These are phyloP conservation scores for Chenopodium album DNA, from an alignment of 148 eudicot species.

Conservation along the genomic window DNA sequence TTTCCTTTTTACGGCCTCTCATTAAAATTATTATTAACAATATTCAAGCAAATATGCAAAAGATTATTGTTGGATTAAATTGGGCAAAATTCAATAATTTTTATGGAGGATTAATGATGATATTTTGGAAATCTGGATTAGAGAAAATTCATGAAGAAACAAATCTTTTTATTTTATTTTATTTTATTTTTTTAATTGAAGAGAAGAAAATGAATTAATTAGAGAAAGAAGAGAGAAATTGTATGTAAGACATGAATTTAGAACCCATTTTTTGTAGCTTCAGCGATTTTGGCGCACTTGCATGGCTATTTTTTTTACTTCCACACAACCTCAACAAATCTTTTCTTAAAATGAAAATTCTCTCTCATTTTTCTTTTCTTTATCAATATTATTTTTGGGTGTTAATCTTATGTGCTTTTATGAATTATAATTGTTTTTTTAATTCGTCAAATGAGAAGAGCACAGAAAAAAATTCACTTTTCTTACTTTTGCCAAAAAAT, in stretches of 20 bases:
- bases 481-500: too few relatives aligned
- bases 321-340: neutral
- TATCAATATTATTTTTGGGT: too few relatives aligned
- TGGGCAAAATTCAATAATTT: neutral
- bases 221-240: slow-evolving; percentile 16
- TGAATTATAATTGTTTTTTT: too few relatives aligned
- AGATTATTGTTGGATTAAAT: neutral
- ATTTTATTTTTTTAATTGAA: neutral
- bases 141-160: neutral
- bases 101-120: neutral
- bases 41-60: too few relatives aligned
- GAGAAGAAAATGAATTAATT: slow-evolving; percentile 14
- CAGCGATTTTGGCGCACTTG: slow-evolving; percentile 70
- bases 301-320: slow-evolving; percentile 36
- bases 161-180: neutral
- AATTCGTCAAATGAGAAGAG: too few relatives aligned
- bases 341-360: neutral
- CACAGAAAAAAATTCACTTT: too few relatives aligned
- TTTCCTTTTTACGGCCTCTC: slow-evolving; percentile 44
- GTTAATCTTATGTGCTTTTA: too few relatives aligned
- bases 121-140: neutral
- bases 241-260: slow-evolving; percentile 30
- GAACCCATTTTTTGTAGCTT: slow-evolving; percentile 41
- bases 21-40: slow-evolving; percentile 32
- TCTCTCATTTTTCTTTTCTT: too few relatives aligned